Evolutionary conservation across 441 rosid genomes (phyloP), one percentile per base, ranked within the genome.

Genomic region (Gossypium gossypioides): DNA sequence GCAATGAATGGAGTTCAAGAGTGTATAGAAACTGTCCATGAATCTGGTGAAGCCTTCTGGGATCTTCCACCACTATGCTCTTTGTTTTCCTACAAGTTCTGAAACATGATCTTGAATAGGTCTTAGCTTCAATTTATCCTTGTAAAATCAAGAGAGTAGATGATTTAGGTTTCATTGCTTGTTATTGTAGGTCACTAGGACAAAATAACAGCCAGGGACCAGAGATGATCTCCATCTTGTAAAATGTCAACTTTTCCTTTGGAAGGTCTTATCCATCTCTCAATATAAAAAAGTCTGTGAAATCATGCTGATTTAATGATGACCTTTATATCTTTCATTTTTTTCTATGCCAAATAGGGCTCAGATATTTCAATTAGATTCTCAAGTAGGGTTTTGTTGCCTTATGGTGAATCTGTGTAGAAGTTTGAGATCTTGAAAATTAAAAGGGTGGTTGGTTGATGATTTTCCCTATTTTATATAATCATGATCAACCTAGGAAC

Each of bases 1-100:
- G 95, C 92, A 12, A 86, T 89, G 37, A 86, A 84, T 69, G 95
- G 95, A 9, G 77, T 89, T 29, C 91, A 89, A 68, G 92, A 87
- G 82, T 85, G 75, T 24, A 84, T 87, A 80, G 87, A 85, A 19
- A 74, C 82, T 19, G 68, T 81, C 62, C 72, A 83, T 72, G 91
- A 87, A 79, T 77, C 88, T 44, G 34, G 48, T 59, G 89, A 89
- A 72, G 80, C 86, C 65, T 58, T 89, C 3, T 89, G 95, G 95
- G 95, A 89, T 82, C 91, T 89, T 71, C 89, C 95, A 22, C 86
- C 91, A 9, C 68, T 84, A 34, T 84, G 78, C 64, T 88, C 85
- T 59, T 75, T 80, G 76, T 72, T 82, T 48, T 74, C 68, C 60
- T 25, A 21, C 44, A 37, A 64, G 25, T 54, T 18, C n/a, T 25